phyloP scores from a whole-genome alignment of 2,329 filamentous ascomycete species.

The Ascomycota sp. region DNA sequence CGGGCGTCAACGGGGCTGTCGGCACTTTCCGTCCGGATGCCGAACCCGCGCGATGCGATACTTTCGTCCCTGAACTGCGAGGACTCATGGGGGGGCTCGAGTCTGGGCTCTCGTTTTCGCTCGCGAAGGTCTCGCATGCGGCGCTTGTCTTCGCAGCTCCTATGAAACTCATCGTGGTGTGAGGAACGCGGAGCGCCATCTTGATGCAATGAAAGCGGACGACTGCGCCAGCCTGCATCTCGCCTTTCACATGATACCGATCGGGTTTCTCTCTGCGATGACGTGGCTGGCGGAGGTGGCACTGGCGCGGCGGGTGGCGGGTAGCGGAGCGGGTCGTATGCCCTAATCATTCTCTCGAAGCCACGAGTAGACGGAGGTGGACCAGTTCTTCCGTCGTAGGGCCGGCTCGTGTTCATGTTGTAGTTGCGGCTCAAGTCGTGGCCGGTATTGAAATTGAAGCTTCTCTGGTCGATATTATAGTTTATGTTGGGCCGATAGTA shows the following conservation, averaged over 20 bases:
- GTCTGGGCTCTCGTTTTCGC: constrained; percentile 15
- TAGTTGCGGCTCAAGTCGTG: constrained; percentile 23
- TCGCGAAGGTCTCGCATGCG: constrained; percentile 21
- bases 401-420: constrained; percentile 13
- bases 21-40: constrained; percentile 22
- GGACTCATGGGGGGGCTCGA: constrained; percentile 9
- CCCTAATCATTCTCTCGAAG: constrained; percentile 45
- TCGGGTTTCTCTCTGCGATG: constrained; percentile 5
- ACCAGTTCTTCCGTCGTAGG: constrained; percentile 21
- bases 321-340: constrained; percentile 24
- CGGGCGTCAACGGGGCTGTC: constrained; percentile 21
- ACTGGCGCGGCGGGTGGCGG: constrained; percentile 22
- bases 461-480: constrained; percentile 23
- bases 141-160: constrained; percentile 26
- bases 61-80: constrained; percentile 24
- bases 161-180: constrained; percentile 27
- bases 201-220: constrained; percentile 32
- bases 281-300: constrained; percentile 13
- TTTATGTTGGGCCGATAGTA: constrained; percentile 36
- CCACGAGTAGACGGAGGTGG: constrained; percentile 52
- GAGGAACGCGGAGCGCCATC: constrained; percentile 22
- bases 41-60: constrained; percentile 27
- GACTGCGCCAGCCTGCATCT: constrained; percentile 11
- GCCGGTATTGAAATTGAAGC: constrained; percentile 25
- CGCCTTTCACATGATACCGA: constrained; percentile 3